Evolutionary conservation across 2,329 filamentous ascomycete species (phyloP).

Genomic region (Talaromyces sp.): DNA sequence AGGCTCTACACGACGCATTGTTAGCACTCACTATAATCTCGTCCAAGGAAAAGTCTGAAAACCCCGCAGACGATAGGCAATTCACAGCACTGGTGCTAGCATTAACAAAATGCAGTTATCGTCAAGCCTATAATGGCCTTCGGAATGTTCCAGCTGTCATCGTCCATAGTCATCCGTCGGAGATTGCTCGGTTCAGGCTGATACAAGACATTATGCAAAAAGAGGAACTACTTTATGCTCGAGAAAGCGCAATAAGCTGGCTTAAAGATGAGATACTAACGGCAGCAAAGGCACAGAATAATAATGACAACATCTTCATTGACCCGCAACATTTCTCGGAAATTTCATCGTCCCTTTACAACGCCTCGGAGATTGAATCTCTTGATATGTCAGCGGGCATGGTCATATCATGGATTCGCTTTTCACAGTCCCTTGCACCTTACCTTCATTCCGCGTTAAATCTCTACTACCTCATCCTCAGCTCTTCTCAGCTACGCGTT

Average conservation of each 20-base stretch:
- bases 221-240: slow-evolving; percentile 50
- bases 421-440: slow-evolving; percentile 42
- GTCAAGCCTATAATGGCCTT: slow-evolving; percentile 33
- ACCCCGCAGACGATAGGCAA: slow-evolving; percentile 46
- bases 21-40: slow-evolving; percentile 50
- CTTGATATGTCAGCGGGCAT: slow-evolving; percentile 32
- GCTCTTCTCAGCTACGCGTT: slow-evolving; percentile 44
- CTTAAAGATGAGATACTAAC: slow-evolving; percentile 56
- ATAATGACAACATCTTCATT: slow-evolving; percentile 27
- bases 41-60: slow-evolving; percentile 41
- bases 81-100: slow-evolving; percentile 51
- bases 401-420: slow-evolving; percentile 44
- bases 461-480: slow-evolving; percentile 54
- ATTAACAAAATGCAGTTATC: slow-evolving; percentile 34
- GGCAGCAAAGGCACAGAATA: slow-evolving; percentile 22
- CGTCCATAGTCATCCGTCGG: slow-evolving; percentile 51
- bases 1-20: slow-evolving; percentile 51
- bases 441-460: slow-evolving; percentile 54
- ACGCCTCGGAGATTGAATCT: slow-evolving; percentile 41
- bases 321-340: slow-evolving; percentile 34
- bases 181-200: slow-evolving; percentile 48
- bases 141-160: slow-evolving; percentile 32
- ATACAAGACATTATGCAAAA: slow-evolving; percentile 53
- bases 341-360: slow-evolving; percentile 50
- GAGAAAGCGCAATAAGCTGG: slow-evolving; percentile 56